These are phyloP conservation scores for Dictyostelium purpureum DNA, from an alignment of 78 protist genomes.

Conservation along the genomic window DNA sequence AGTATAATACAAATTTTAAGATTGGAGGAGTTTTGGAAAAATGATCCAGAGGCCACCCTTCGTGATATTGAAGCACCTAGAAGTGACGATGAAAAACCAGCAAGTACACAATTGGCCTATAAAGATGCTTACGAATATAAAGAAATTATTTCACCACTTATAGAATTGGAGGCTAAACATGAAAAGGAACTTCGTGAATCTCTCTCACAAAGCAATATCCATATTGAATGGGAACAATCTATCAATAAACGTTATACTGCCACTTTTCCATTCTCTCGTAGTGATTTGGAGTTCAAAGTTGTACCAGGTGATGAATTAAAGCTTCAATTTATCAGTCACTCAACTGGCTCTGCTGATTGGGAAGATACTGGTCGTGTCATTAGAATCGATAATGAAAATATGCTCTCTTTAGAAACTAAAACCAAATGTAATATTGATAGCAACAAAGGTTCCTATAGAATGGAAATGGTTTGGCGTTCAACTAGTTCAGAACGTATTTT, in stretches of 20 bases:
- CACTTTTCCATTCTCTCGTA: constrained; percentile 83
- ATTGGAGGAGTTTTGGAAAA: constrained; percentile 98
- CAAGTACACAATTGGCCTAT: constrained; percentile 80
- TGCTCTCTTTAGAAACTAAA: constrained; percentile 91
- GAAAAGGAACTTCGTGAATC: constrained; percentile 90
- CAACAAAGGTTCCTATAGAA: constrained; percentile 72
- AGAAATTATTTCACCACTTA: constrained; percentile 92
- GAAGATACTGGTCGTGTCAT: constrained; percentile 87
- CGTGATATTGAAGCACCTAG: constrained; percentile 76
- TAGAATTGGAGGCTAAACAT: constrained; percentile 95
- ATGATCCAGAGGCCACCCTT: constrained; percentile 76
- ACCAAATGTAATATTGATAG: background rate
- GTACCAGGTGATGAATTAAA: constrained; percentile 93
- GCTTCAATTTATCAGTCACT: background rate
- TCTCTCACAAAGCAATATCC: constrained; percentile 77
- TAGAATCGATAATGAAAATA: constrained; percentile 61
- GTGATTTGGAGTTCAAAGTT: constrained; percentile 85
- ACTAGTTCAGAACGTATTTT: constrained; percentile 95
- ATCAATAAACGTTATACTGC: constrained; percentile 89
- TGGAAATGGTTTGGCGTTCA: constrained; percentile 98
- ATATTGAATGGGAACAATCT: constrained; percentile 94
- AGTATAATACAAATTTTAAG: constrained; percentile 81
- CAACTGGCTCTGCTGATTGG: constrained; percentile 78
- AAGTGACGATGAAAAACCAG: constrained; percentile 18
- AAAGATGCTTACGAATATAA: constrained; percentile 96